Base-by-base conservation (phyloP, 73 alveolate genomes). In the Blepharisma japonicum region DNA sequence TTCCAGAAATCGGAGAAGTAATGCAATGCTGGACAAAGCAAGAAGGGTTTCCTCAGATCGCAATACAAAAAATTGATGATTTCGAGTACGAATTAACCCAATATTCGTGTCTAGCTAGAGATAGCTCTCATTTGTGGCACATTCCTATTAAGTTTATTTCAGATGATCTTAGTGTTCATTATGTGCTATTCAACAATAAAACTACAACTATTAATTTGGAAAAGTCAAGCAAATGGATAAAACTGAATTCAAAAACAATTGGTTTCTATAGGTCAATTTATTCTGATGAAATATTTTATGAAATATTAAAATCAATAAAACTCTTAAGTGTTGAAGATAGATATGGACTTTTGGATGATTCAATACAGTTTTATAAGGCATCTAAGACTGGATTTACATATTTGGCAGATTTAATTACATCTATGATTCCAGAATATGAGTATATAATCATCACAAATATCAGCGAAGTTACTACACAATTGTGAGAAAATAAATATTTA, bases 11-110 rank as follows among this genome's bases (percentile, higher is more conserved):
- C 27, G 70, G 80, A 2, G 88, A 81, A 56, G 56, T 89, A 49
- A 89, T 89, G 95, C 78, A 84, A 71, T 84, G 80, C 70, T 88
- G 92, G 92, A 67, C 85, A 55, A 71, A 42, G 6, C 53, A 49
- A 25, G 79, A 85, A 7, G 80, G 89, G 72, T 77, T 76, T 20
- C 89, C 89, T 46, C 71, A 4, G n/a, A 14, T 82, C 0, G 4
- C 32, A 14, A 25, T 72, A 7, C 46, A 39, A 6, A 48, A 82
- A 32, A 55, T 55, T 14, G 11, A n/a, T 27, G 47, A 21, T 7
- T 18, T 23, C 2, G 14, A 21, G 21, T 82, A 68, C 48, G 5
- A 6, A 9, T 14, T 82, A 9, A 18, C 39, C 6, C 70, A 82
- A 77, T 7, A 49, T 18, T 54, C 80, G 3, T 32, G 5, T 32